Evolutionary conservation across 257 asterid species (phyloP), one percentile per base, ranked within the genome.

Genomic region (Primulina tabacum): DNA sequence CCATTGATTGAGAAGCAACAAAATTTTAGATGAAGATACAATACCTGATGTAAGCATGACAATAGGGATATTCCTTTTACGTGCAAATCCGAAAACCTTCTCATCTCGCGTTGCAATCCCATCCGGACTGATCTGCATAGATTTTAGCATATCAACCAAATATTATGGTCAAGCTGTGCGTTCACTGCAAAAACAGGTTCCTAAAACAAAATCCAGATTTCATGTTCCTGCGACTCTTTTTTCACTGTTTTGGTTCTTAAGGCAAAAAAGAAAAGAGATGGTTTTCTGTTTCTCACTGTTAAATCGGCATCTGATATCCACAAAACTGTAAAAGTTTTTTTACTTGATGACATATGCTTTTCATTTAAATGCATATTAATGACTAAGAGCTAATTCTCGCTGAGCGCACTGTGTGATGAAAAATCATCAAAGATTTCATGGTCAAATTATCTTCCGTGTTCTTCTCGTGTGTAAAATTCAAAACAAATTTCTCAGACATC

Each of bases 1-100:
- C 71, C 65, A 61, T 8, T 16, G 9, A 50, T 66, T 56, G 57
- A 16, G 59, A 63, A 62, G 58, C 18, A 34, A 8, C 17, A 32
- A 68, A 16, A 40, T 32, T 11, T 12, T 60, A 38, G 59, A 30
- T 32, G 65, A 38, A 74, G 62, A 76, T 50, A 60, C 21, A 32
- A 17, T 71, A 92, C 97, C 98, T 88, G 97, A 93, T 32, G 97
- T 93, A 59, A 92, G 97, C 98, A 93, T 88, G 78, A 93, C 81
- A 52, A 93, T 77, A 74, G 98, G 98, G 56, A 79, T 75, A 50
- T 60, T 79, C 77, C 86, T 87, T 84, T 81, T 85, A 5, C 81
- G 87, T 75, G 97, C 94, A 79, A 88, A 88, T 73, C 75, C 50
- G 77, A 93, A 93, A 61, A 93, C 90, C 76, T 84, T 93, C 66